phyloP scores from a whole-genome alignment of 768 basidiomycete species.

The Tulasnella sp. region DNA sequence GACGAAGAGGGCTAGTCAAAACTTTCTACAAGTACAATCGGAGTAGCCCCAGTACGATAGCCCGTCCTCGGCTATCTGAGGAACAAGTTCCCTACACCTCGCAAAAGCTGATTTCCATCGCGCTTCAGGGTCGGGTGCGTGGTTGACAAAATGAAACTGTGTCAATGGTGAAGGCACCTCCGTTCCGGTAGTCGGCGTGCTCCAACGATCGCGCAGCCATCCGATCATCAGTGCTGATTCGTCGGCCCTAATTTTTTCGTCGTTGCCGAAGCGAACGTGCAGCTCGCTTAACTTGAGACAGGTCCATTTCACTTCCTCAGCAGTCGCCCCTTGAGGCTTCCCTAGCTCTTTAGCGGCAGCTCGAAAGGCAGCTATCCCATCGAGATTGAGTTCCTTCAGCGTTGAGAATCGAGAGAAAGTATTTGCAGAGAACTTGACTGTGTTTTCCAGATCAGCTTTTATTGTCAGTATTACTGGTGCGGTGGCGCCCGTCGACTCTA shows the following conservation, averaged over 20 bases:
- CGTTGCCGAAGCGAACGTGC: constrained; percentile 1
- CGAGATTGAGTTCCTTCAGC: neutral
- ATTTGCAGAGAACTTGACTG: neutral
- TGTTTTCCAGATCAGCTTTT: neutral
- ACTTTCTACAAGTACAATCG: too few species aligned
- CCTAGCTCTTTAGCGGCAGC: neutral
- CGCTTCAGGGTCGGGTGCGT: neutral
- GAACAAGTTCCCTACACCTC: neutral
- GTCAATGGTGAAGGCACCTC: neutral
- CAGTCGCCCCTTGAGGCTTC: neutral
- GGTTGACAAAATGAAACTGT: neutral
- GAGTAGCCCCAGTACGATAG: too few species aligned
- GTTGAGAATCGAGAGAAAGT: neutral
- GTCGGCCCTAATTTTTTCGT: neutral
- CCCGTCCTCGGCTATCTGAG: neutral
- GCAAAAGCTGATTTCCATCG: neutral
- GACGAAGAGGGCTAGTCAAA: too few species aligned
- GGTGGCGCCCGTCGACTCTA: neutral
- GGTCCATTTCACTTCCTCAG: neutral
- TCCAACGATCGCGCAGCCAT: neutral
- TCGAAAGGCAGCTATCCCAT: neutral
- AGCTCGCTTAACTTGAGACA: neutral
- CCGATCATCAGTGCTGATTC: neutral
- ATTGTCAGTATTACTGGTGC: neutral
- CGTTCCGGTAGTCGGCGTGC: neutral